Percentiles rank a stretch among this genome's conserved stretches.
Evolutionary conservation across 2,329 filamentous ascomycete genomes (phyloP).

Genomic region (Trichoderma atroviride): DNA sequence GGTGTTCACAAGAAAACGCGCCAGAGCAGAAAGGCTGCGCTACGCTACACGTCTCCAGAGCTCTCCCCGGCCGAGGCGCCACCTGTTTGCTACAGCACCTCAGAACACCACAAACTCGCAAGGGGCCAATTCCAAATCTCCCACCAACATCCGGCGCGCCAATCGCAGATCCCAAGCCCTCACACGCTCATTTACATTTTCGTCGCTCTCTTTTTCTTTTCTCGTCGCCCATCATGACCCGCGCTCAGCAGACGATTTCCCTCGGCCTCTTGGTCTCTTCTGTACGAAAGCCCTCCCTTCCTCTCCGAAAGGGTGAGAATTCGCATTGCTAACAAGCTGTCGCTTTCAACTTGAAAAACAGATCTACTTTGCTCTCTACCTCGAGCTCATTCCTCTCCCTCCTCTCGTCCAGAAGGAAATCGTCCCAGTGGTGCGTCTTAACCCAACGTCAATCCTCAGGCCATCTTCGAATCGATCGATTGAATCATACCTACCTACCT

Average conservation of each 20-base stretch:
- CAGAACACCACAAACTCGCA: slow-evolving; percentile 3
- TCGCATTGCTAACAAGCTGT: not conserved
- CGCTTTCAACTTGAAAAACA: slow-evolving; percentile 49
- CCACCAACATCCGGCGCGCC: not conserved
- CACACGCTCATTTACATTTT: slow-evolving; percentile 1
- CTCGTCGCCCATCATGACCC: slow-evolving; percentile 70
- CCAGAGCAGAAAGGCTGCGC: not conserved
- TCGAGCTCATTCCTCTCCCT: slow-evolving; percentile 81
- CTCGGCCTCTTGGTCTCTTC: slow-evolving; percentile 85
- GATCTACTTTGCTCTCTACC: slow-evolving; percentile 87
- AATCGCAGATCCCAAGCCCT: not conserved
- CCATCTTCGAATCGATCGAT: not conserved
- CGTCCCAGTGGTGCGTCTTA: slow-evolving; percentile 76
- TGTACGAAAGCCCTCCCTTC: slow-evolving; percentile 55
- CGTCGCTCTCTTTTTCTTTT: too few species aligned
- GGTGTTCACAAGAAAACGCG: slow-evolving; percentile 11
- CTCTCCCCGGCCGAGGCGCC: slow-evolving; percentile 6
- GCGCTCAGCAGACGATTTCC: slow-evolving; percentile 89
- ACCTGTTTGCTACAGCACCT: not conserved
- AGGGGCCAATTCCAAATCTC: not conserved
- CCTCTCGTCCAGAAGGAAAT: slow-evolving; percentile 78
- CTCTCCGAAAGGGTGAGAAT: not conserved
- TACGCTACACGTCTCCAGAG: slow-evolving; percentile 15
- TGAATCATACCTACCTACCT: not conserved
- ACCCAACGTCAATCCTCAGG: not conserved